Conservation (phyloP, 805 yeast genomes). For the Candida gorgasii region DNA sequence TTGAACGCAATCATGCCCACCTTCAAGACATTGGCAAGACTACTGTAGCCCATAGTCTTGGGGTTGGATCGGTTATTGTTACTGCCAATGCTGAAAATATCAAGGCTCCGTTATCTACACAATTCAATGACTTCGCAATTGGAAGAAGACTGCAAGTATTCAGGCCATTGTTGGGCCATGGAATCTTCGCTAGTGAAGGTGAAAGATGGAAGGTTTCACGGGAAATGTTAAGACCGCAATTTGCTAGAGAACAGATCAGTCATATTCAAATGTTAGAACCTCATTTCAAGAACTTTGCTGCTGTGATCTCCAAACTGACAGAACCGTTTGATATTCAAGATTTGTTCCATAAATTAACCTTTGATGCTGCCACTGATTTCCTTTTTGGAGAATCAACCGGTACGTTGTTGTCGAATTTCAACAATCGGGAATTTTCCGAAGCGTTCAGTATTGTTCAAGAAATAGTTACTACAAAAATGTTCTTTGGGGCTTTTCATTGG, state of each 20-base stretch:
- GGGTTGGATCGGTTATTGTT: slow-evolving; percentile 14
- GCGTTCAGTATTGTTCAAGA: slow-evolving; percentile 38
- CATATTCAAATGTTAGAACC: slow-evolving; percentile 34
- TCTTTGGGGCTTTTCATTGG: slow-evolving; percentile 29
- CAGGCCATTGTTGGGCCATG: slow-evolving; percentile 35
- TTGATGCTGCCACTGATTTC: slow-evolving; percentile 43
- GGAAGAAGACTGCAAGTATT: slow-evolving; percentile 31
- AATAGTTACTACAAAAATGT: slow-evolving; percentile 28
- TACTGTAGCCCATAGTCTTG: slow-evolving; percentile 2
- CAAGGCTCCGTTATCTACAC: slow-evolving; percentile 38
- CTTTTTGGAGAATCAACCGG: slow-evolving; percentile 40
- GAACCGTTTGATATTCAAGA: slow-evolving; percentile 32
- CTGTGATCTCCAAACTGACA: slow-evolving; percentile 20
- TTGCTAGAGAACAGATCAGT: slow-evolving; percentile 37
- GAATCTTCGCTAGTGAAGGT: slow-evolving; percentile 40
- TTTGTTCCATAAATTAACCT: slow-evolving; percentile 35
- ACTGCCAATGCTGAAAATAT: slow-evolving; percentile 39
- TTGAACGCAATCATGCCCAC: slow-evolving; percentile 5
- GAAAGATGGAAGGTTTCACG: slow-evolving; percentile 40
- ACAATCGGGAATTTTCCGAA: slow-evolving; percentile 17
- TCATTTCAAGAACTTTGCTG: slow-evolving; percentile 29
- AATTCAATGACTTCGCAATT: slow-evolving; percentile 35
- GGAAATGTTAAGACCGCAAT: slow-evolving; percentile 40
- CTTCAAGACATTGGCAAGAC: not conserved
- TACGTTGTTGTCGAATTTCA: slow-evolving; percentile 9